A percentile compares a stretch with the other conserved stretches of the same genome.
Conservation (phyloP, 805 yeast species). For the Ogataea populi-albae region DNA sequence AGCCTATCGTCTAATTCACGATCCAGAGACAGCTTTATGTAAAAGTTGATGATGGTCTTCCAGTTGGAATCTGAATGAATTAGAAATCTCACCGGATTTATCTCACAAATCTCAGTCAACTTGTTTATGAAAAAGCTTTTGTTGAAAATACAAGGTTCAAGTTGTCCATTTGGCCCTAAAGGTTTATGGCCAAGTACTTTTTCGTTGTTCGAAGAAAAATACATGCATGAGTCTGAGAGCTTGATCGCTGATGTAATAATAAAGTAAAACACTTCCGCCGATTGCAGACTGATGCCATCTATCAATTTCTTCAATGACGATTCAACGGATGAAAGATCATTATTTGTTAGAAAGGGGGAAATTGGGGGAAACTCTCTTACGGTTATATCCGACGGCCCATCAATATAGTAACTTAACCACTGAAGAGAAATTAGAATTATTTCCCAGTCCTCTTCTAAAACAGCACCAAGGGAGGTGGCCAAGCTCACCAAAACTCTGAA, state of each 20-base stretch:
- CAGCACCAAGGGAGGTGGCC: conserved; percentile 78
- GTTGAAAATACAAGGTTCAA: conserved; percentile 50
- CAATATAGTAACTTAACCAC: conserved; percentile 72
- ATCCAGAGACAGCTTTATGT: conserved; percentile 44
- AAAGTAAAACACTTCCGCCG: conserved; percentile 45
- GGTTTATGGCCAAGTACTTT: conserved; percentile 20
- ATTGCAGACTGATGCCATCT: conserved; percentile 59
- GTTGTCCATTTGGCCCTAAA: conserved; percentile 12
- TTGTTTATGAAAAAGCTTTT: conserved; percentile 52
- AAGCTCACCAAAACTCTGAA: conserved; percentile 75
- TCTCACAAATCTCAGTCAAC: conserved; percentile 48
- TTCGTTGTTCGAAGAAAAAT: conserved; percentile 4
- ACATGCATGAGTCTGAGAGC: conserved; percentile 35
- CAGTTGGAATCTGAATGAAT: conserved; percentile 44
- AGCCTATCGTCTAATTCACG: conserved; percentile 41
- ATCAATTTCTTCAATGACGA: conserved; percentile 55
- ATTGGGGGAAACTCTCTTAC: conserved; percentile 42
- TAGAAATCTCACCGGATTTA: conserved; percentile 52
- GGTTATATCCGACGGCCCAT: conserved; percentile 52
- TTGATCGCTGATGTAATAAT: conserved; percentile 46
- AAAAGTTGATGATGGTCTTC: conserved; percentile 43
- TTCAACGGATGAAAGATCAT: conserved; percentile 53
- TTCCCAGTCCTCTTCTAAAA: conserved; percentile 66
- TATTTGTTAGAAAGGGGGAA: conserved; percentile 39
- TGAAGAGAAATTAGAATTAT: conserved; percentile 61